Percentiles rank a stretch among this genome's conserved stretches.
These are phyloP conservation scores for Hemisphaericaspora xylofermentans DNA, from an alignment of 1,139 yeast species.

Conservation along the genomic window DNA sequence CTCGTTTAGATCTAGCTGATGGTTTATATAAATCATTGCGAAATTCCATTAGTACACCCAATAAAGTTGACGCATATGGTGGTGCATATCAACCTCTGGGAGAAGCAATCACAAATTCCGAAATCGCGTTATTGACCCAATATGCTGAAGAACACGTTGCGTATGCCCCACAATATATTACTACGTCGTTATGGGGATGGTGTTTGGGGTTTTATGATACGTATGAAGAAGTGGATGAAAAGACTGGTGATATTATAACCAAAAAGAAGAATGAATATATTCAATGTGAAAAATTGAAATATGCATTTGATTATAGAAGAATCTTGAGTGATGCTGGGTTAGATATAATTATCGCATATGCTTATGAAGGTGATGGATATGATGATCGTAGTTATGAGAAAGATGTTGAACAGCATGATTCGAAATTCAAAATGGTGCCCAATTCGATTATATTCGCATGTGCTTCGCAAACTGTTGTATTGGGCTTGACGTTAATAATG, in stretches of 20 bases:
- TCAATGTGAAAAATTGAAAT: conserved; percentile 21
- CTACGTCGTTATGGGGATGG: conserved; percentile 44
- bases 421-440: conserved; percentile 9
- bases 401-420: conserved; percentile 19
- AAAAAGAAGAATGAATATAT: conserved; percentile 20
- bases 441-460: conserved; percentile 25
- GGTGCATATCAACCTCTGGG: conserved; percentile 7
- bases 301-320: conserved; percentile 46
- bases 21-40: conserved; percentile 52
- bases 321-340: conserved; percentile 42
- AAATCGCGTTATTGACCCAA: conserved; percentile 43
- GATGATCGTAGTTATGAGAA: conserved; percentile 18
- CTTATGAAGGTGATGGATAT: conserved; percentile 24
- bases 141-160: conserved; percentile 51
- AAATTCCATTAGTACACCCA: conserved; percentile 30
- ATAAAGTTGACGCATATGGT: conserved; percentile 14
- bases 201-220: conserved; percentile 46
- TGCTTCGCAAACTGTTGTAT: conserved; percentile 24
- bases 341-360: conserved; percentile 48
- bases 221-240: conserved; percentile 15
- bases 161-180: conserved; percentile 50
- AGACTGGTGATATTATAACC: conserved; percentile 6
- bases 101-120: conserved; percentile 50
- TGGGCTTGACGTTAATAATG: conserved; percentile 30
- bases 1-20: conserved; percentile 49